These are phyloP conservation scores for Tulasnella sp. DNA, from an alignment of 768 basidiomycete species.

Conservation along the genomic window DNA sequence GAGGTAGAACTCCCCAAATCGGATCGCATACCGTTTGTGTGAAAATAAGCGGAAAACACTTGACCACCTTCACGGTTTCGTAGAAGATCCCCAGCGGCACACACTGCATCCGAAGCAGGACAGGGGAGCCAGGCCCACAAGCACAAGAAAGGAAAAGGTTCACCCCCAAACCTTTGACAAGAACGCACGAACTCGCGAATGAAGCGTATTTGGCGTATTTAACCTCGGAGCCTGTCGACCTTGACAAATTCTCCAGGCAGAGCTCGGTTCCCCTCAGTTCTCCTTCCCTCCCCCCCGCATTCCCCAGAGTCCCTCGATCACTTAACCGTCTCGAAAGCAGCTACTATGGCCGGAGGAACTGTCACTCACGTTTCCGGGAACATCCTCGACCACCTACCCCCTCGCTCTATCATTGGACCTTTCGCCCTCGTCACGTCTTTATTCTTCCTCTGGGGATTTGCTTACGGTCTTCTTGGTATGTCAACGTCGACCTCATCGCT, in stretches of 20 bases:
- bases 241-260: background rate
- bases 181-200: background rate
- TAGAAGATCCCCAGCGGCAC: background rate
- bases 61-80: background rate
- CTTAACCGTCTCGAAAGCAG: background rate
- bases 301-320: background rate
- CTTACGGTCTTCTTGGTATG: conserved; percentile 19
- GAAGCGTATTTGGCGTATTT: background rate
- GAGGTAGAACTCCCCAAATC: background rate
- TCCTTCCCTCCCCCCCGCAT: background rate
- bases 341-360: background rate
- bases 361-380: background rate
- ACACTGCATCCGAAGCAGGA: background rate
- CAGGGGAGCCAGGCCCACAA: background rate
- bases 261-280: background rate
- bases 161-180: background rate
- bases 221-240: background rate
- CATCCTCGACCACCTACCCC: conserved; percentile 8
- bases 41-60: background rate
- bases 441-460: conserved; percentile 20
- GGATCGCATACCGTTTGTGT: background rate
- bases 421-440: conserved; percentile 34
- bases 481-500: conserved; percentile 13
- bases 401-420: conserved; percentile 26
- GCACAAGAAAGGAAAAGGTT: background rate